A percentile compares a stretch with the other conserved stretches of the same genome.
Evolutionary conservation across 2,329 filamentous ascomycete genomes (phyloP).

Genomic region (Sporothrix sp.): DNA sequence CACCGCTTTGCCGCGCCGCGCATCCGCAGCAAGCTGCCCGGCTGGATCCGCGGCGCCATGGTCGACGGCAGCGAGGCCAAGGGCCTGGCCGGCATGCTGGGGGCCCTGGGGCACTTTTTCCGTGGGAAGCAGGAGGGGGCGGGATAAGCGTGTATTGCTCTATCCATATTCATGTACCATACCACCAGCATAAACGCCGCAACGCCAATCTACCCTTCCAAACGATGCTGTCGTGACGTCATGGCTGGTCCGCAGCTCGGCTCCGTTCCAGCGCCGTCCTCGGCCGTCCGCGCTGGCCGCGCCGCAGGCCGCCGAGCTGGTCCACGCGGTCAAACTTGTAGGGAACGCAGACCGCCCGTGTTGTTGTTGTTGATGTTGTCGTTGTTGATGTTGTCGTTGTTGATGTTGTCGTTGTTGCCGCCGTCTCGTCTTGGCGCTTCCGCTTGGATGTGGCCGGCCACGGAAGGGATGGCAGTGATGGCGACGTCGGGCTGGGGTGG

Average conservation of each 20-base stretch:
- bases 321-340: conserved; percentile 18
- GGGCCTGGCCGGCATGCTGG: conserved; percentile 50
- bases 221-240: too few relatives aligned
- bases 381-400: not conserved
- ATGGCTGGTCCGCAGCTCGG: too few relatives aligned
- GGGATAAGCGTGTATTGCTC: not conserved
- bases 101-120: conserved; percentile 48
- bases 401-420: not conserved
- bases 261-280: too few relatives aligned
- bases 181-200: not conserved
- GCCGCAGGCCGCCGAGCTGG: conserved; percentile 14
- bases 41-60: conserved; percentile 75
- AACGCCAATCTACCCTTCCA: not conserved
- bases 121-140: conserved; percentile 33
- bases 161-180: not conserved
- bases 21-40: conserved; percentile 71
- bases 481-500: not conserved
- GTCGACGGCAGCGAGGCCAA: conserved; percentile 37
- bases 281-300: conserved; percentile 3
- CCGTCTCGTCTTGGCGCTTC: not conserved
- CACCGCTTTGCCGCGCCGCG: conserved; percentile 63
- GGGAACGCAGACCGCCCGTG: conserved; percentile 5
- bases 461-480: not conserved
- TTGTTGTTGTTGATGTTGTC: not conserved
- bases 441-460: not conserved